phyloP scores from a whole-genome alignment of 108 stramenopile species.

The Skeletonema grethae region DNA sequence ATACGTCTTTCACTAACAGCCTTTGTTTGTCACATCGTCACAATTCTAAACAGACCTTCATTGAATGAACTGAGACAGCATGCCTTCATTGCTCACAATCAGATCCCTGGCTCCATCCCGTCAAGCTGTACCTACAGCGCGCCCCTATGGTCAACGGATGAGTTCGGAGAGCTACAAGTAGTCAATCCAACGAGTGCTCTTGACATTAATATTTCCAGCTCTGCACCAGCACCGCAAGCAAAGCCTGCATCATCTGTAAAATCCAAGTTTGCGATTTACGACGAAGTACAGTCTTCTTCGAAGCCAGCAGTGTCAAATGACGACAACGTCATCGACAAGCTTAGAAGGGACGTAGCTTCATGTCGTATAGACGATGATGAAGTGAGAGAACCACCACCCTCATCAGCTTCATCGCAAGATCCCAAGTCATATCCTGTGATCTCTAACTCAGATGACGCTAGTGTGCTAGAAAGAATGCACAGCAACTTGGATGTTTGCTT shows the following conservation, averaged over 20 bases:
- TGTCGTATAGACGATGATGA: slow-evolving; percentile 4
- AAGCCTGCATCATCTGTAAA: background rate
- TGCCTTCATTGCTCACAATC: slow-evolving; percentile 78
- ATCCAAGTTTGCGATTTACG: slow-evolving; percentile 46
- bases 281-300: slow-evolving; percentile 19
- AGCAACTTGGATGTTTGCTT: slow-evolving; percentile 44
- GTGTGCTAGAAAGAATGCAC: slow-evolving; percentile 60
- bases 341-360: background rate
- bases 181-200: slow-evolving; percentile 48
- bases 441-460: slow-evolving; percentile 27
- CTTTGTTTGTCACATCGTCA: slow-evolving; percentile 1
- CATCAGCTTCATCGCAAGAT: background rate
- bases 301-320: background rate
- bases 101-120: slow-evolving; percentile 70
- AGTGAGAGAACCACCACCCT: background rate
- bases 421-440: slow-evolving; percentile 1
- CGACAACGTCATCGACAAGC: background rate
- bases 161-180: slow-evolving; percentile 51
- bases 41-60: slow-evolving; percentile 54
- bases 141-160: slow-evolving; percentile 70
- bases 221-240: background rate
- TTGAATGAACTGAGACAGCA: slow-evolving; percentile 74
- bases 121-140: slow-evolving; percentile 54
- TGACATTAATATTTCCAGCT: slow-evolving; percentile 21
- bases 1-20: background rate